phyloP scores from a whole-genome alignment of 768 basidiomycete species.

The Psilocybe subaeruginosa region DNA sequence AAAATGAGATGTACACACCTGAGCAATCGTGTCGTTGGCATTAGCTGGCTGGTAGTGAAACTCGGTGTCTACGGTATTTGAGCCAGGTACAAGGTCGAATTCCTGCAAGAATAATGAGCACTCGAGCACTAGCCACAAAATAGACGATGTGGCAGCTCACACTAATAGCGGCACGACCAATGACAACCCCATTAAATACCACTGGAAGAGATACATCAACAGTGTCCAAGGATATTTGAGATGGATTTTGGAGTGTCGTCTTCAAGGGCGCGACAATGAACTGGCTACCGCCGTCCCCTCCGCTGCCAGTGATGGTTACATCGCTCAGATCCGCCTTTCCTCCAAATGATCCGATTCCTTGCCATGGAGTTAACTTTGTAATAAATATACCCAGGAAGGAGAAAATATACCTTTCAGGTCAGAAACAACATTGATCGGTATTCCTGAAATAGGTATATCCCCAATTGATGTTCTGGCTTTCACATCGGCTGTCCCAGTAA shows the following conservation, averaged over 20 bases:
- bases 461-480: conserved; percentile 66
- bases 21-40: conserved; percentile 68
- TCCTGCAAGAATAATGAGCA: conserved; percentile 33
- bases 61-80: conserved; percentile 54
- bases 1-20: conserved; percentile 30
- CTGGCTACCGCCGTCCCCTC: conserved; percentile 60
- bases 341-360: conserved; percentile 65
- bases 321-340: conserved; percentile 54
- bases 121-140: background rate
- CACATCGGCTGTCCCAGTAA: conserved; percentile 62
- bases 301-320: conserved; percentile 65
- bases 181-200: conserved; percentile 52
- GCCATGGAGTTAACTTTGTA: background rate
- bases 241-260: conserved; percentile 64
- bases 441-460: conserved; percentile 63
- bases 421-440: conserved; percentile 65
- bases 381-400: background rate
- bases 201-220: conserved; percentile 61
- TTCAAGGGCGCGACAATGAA: conserved; percentile 63
- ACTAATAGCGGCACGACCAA: conserved; percentile 62
- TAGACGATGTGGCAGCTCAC: conserved; percentile 36
- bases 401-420: conserved; percentile 47
- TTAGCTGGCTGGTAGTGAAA: conserved; percentile 71
- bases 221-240: conserved; percentile 66
- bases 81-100: conserved; percentile 61